Evolutionary conservation across 192 early-diverging fungal species (phyloP).

Genomic region (Haplosporangium gracile): DNA sequence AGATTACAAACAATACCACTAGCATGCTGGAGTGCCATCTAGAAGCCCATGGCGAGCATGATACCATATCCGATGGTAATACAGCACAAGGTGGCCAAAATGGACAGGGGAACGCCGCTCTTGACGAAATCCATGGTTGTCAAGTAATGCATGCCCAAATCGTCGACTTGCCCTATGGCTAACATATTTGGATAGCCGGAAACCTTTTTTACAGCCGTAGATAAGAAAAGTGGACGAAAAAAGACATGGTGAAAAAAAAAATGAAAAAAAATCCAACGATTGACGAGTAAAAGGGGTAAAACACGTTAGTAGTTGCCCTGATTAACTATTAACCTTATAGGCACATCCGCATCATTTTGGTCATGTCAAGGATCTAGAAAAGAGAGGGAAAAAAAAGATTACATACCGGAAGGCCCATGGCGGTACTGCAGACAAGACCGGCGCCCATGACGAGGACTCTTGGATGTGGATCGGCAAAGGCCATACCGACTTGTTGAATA

Average conservation of each 20-base stretch:
- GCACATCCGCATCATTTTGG: too few relatives aligned
- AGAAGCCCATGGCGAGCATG: slow-evolving; percentile 61
- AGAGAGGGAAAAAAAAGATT: neutral
- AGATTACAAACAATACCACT: neutral
- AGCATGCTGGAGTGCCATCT: neutral
- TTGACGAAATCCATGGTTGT: slow-evolving; percentile 74
- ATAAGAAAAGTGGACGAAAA: neutral
- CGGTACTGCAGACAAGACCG: slow-evolving; percentile 70
- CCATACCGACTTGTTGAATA: slow-evolving; percentile 74
- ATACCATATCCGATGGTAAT: slow-evolving; percentile 73
- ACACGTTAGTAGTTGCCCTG: neutral
- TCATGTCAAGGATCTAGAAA: too few relatives aligned
- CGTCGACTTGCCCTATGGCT: slow-evolving; percentile 76
- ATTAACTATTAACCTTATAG: too few relatives aligned
- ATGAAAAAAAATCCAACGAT: neutral
- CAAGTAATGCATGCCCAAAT: slow-evolving; percentile 75
- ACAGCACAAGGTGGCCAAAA: slow-evolving; percentile 67
- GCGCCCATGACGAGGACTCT: slow-evolving; percentile 79
- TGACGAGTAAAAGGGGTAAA: neutral
- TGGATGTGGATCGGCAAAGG: slow-evolving; percentile 76
- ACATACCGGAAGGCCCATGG: slow-evolving; percentile 76
- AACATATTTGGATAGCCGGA: slow-evolving; percentile 86
- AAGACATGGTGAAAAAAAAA: neutral
- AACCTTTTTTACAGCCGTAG: slow-evolving; percentile 28
- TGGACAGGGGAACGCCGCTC: slow-evolving; percentile 69